Evolutionary conservation across 345 rosid species (phyloP).

Genomic region (Heritiera littoralis): DNA sequence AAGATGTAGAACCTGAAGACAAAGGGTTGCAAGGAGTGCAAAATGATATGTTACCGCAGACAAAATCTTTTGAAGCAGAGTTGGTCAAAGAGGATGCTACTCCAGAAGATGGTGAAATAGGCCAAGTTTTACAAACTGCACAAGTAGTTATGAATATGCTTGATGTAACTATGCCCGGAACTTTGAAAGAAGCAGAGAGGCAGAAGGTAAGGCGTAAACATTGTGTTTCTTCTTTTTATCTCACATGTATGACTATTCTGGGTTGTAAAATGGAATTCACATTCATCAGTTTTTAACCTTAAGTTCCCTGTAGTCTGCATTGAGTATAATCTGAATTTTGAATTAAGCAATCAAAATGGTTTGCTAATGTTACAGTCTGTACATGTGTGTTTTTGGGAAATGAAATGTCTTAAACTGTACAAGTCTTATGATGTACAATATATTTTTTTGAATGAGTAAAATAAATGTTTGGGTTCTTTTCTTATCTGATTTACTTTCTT

Average conservation of each 20-base stretch:
- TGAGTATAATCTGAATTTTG: neutral
- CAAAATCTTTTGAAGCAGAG: slow-evolving; percentile 43
- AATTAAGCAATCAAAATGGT: neutral
- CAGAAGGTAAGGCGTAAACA: slow-evolving; percentile 56
- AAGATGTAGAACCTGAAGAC: slow-evolving; percentile 31
- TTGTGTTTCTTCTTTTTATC: slow-evolving; percentile 11
- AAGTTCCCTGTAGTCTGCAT: neutral
- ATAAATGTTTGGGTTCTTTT: neutral
- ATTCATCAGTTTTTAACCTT: neutral
- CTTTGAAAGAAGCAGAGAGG: slow-evolving; percentile 64
- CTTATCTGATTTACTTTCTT: neutral
- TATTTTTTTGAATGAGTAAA: neutral
- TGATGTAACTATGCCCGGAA: slow-evolving; percentile 76
- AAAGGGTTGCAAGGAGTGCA: slow-evolving; percentile 35
- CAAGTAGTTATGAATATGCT: slow-evolving; percentile 82
- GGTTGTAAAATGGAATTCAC: neutral
- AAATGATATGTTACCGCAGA: slow-evolving; percentile 33
- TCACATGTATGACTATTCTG: neutral
- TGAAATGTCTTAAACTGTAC: neutral
- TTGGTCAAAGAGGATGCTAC: slow-evolving; percentile 40
- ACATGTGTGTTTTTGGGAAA: neutral
- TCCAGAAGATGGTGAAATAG: slow-evolving; percentile 52
- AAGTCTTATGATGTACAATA: neutral
- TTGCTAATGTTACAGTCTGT: neutral
- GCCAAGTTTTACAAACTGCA: slow-evolving; percentile 70